Evolutionary conservation across 257 asterid genomes (phyloP), one percentile per base, ranked within the genome.

Genomic region (Coffea canephora): DNA sequence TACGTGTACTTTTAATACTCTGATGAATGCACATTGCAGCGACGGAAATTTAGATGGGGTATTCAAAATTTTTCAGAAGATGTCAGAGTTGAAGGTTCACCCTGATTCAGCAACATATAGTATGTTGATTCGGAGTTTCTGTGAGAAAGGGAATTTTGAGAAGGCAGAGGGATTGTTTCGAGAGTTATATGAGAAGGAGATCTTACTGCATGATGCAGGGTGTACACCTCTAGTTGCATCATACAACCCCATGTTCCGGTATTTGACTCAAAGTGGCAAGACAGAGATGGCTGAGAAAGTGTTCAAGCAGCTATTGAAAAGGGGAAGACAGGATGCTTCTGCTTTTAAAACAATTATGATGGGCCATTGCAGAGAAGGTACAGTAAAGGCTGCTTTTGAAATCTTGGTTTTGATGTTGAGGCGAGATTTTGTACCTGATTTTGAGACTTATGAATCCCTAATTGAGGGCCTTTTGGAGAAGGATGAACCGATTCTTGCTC

Each of bases 311-410:
- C 82, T 94, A 74, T 85, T 93, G 89, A 88, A 82, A 85, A 86
- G 92, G 84, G 98, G 98, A 45, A 81, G 78, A 43, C 97, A 84
- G 67, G 97, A 94, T 86, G 90, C 91, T 71, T 39, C 80, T 65
- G 90, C 97, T 82, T 94, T 85, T 75, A 90, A 87, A 80, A 93
- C 95, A 4, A 70, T 94, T 78, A 93, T 94, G 59, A 82, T 77
- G 77, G 98, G 98, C 46, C 93, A 93, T 73, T 93, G 97, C 80
- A 84, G 68, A 65, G 98, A 94, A 85, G 91, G 89, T 50, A 81
- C 87, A 0, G 84, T 75, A 74, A 77, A 83, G 84, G 89, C 87
- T 48, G 97, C 91, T 80, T 84, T 90, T 65, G 84, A 84, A 79
- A 87, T 94, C 57, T 74, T 94, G 77, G 83, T 88, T 85, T 80